These are phyloP conservation scores for Candida anglica DNA, from an alignment of 805 yeast genomes.

Conservation along the genomic window DNA sequence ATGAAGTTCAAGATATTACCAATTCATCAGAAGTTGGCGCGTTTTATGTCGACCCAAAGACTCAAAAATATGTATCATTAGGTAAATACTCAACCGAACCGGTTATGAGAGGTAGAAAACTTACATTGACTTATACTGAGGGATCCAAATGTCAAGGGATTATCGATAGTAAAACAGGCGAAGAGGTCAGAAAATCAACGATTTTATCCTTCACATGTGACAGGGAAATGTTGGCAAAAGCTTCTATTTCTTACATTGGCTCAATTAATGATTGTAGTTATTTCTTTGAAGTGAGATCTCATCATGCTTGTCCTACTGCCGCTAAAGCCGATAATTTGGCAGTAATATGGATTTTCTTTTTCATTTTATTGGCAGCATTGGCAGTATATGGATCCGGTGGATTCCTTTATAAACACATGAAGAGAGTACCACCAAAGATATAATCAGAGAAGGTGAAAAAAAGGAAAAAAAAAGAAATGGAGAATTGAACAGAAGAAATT, in stretches of 20 bases:
- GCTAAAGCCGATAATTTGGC: slow-evolving; percentile 61
- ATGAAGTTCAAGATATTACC: slow-evolving; percentile 38
- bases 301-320: slow-evolving; percentile 81
- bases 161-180: slow-evolving; percentile 38
- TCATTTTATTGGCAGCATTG: slow-evolving; percentile 30
- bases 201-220: slow-evolving; percentile 75
- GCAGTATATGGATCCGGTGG: slow-evolving; percentile 38
- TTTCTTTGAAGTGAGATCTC: slow-evolving; percentile 78
- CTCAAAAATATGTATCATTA: slow-evolving; percentile 32
- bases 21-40: slow-evolving; percentile 41
- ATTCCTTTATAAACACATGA: slow-evolving; percentile 26
- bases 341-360: slow-evolving; percentile 43
- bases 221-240: slow-evolving; percentile 62
- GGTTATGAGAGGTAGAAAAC: slow-evolving; percentile 63
- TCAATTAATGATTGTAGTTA: slow-evolving; percentile 74
- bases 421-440: slow-evolving; percentile 5
- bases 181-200: slow-evolving; percentile 55
- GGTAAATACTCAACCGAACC: slow-evolving; percentile 65
- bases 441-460: slow-evolving; percentile 5
- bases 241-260: slow-evolving; percentile 67
- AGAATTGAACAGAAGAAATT: slow-evolving; percentile 10
- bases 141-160: slow-evolving; percentile 56
- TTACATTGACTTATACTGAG: slow-evolving; percentile 63
- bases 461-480: slow-evolving; percentile 8
- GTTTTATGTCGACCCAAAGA: slow-evolving; percentile 36